Conservation (phyloP, 495 filamentous ascomycete species). For the Hypoxylon lenormandii region DNA sequence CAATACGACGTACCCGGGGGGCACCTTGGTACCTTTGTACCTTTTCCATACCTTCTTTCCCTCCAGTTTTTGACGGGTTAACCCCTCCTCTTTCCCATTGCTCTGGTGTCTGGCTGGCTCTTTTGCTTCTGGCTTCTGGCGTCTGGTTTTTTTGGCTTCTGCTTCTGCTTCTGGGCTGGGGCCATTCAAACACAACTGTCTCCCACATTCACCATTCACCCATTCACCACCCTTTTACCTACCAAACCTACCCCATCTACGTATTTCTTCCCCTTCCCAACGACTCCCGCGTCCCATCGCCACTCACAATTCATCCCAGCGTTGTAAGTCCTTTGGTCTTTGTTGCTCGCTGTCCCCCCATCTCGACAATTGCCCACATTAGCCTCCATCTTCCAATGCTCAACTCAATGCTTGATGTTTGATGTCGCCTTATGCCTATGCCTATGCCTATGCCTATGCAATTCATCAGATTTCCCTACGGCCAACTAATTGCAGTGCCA, state of each 20-base stretch:
- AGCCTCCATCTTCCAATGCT: conserved; percentile 14
- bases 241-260: conserved; percentile 32
- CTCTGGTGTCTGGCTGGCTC: neutral
- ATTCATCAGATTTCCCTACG: conserved; percentile 14
- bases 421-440: conserved; percentile 5
- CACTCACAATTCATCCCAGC: conserved; percentile 34
- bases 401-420: conserved; percentile 17
- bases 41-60: conserved; percentile 32
- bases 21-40: conserved; percentile 31
- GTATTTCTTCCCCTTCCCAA: conserved; percentile 43
- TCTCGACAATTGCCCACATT: conserved; percentile 1
- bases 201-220: conserved; percentile 45
- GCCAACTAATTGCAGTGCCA: conserved; percentile 31
- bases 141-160: conserved; percentile 1
- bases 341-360: conserved; percentile 4
- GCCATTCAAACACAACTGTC: conserved; percentile 44
- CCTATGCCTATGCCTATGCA: too few relatives aligned
- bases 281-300: conserved; percentile 32
- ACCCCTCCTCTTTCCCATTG: conserved; percentile 37
- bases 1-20: conserved; percentile 27
- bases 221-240: conserved; percentile 25
- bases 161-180: conserved; percentile 14
- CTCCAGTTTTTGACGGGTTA: conserved; percentile 21
- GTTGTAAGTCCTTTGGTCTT: conserved; percentile 28
- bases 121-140: conserved; percentile 10